These are phyloP conservation scores for Diaporthe citriasiana DNA, from an alignment of 2,329 filamentous ascomycete genomes.

Conservation along the genomic window DNA sequence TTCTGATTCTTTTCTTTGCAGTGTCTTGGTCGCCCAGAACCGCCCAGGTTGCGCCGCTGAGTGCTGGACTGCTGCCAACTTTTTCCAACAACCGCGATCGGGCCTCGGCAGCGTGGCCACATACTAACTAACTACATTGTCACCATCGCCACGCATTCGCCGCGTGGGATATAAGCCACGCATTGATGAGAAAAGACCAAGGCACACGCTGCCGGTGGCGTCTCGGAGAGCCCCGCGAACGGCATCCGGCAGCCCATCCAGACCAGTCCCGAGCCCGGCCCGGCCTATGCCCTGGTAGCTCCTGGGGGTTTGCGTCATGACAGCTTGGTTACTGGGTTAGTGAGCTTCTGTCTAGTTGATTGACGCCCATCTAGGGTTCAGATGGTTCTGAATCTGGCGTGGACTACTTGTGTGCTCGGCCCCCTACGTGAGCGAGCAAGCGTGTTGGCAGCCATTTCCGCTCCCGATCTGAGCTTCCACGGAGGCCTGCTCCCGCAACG, in stretches of 20 bases:
- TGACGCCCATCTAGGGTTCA: not conserved
- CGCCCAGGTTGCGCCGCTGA: not conserved
- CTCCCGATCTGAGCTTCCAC: not conserved
- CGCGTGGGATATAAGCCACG: not conserved
- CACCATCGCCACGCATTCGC: not conserved
- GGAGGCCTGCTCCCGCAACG: not conserved
- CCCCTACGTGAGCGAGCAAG: not conserved
- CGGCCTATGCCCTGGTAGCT: conserved; percentile 1
- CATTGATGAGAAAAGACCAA: not conserved
- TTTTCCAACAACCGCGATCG: not conserved
- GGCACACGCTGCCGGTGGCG: not conserved
- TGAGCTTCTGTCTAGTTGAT: not conserved
- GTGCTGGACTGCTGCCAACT: not conserved
- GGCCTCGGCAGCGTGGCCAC: too few species aligned
- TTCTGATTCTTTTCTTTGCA: not conserved
- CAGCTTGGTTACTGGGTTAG: not conserved
- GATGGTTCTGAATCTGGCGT: not conserved
- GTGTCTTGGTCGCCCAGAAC: not conserved
- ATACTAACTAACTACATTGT: not conserved
- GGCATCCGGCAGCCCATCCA: not conserved
- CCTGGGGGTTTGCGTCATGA: conserved; percentile 18
- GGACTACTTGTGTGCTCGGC: not conserved
- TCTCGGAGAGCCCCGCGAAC: not conserved
- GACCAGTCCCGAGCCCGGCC: conserved; percentile 15
- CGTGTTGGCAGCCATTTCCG: not conserved